Evolutionary conservation across 768 basidiomycete species (phyloP), one percentile per base, ranked within the genome.

Genomic region (Lactarius akahatsu): DNA sequence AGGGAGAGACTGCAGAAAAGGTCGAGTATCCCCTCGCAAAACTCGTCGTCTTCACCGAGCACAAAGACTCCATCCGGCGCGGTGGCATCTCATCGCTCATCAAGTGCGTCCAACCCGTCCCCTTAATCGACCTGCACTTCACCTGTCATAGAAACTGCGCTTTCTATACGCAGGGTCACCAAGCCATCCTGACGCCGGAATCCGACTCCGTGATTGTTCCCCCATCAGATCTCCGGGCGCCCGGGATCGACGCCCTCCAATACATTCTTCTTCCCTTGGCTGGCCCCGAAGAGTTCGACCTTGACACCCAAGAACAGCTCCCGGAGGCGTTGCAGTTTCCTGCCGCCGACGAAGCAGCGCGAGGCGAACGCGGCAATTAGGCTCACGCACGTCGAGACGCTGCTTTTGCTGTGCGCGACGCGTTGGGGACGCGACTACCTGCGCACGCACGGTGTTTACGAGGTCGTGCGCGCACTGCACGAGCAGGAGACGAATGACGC

Each of bases 211-310:
- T 89, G 26, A 71, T 84, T 16, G 80, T 90, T 6, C 82, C 85
- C 4, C 86, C 90, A 1, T 87, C 87, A 20, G 78, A 77, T n/a
- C 71, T 73, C 16, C 76, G 76, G 3, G 86, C 89, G 3, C 86
- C 91, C 2, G 94, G 95, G 5, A 86, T 98, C 41, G 90, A 94
- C 76, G 85, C 90, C 2, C 81, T 98, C 11, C 90, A 93, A 0
- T 91, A 87, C 73, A 81, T 99, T 13, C 82, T 99, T 3, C 83
- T 96, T 0, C 96, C 97, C 0, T 80, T 99, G 2, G 94, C 96
- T 50, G 96, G 96, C 7, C 90, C 94, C 1, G 97, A 98, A 76
- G 97, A 98, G 76, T 88, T 92, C 66, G 95, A 97, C 64, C 81
- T 96, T 1, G 96, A 98, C 68, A 93, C 93, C 50, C 91, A 94